Evolutionary conservation across 352 stramenopile genomes (phyloP).

Genomic region (Globisporangium emineosum): DNA sequence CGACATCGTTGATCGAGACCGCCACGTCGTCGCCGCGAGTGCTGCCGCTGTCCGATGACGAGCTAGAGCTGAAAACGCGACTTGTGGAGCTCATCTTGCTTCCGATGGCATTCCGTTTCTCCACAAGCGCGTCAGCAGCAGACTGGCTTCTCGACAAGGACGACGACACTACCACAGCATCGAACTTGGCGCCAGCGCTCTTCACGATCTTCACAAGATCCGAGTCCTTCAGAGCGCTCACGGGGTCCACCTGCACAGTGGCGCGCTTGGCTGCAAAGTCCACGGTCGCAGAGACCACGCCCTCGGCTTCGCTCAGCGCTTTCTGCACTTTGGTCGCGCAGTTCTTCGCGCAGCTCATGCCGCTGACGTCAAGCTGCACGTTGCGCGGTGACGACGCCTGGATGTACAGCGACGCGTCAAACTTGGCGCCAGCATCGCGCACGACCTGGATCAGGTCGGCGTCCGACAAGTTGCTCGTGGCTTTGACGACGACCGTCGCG

Average conservation of each 20-base stretch:
- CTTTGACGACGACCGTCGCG: constrained; percentile 52
- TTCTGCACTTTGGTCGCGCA: constrained; percentile 72
- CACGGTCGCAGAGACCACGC: constrained; percentile 67
- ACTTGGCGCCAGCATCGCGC: constrained; percentile 46
- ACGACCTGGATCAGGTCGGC: constrained; percentile 61
- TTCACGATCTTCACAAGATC: constrained; percentile 57
- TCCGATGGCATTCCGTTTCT: background rate
- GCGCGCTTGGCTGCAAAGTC: constrained; percentile 64
- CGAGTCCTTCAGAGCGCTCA: constrained; percentile 54
- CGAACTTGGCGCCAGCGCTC: constrained; percentile 41
- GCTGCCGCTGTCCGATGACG: constrained; percentile 4
- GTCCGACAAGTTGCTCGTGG: constrained; percentile 44
- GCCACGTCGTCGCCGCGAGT: constrained; percentile 27
- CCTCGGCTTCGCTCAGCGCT: constrained; percentile 46
- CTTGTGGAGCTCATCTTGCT: constrained; percentile 9
- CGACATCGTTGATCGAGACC: constrained; percentile 28
- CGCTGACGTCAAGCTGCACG: constrained; percentile 50
- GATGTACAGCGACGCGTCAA: constrained; percentile 53
- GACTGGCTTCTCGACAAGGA: constrained; percentile 4
- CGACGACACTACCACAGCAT: constrained; percentile 23
- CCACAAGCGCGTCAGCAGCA: background rate
- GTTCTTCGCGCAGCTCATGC: constrained; percentile 67
- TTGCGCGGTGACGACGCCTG: constrained; percentile 23
- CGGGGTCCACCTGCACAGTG: constrained; percentile 54
- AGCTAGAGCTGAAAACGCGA: constrained; percentile 8